phyloP scores from a whole-genome alignment of 345 rosid genomes.

The Diplotaxis tenuifolia region DNA sequence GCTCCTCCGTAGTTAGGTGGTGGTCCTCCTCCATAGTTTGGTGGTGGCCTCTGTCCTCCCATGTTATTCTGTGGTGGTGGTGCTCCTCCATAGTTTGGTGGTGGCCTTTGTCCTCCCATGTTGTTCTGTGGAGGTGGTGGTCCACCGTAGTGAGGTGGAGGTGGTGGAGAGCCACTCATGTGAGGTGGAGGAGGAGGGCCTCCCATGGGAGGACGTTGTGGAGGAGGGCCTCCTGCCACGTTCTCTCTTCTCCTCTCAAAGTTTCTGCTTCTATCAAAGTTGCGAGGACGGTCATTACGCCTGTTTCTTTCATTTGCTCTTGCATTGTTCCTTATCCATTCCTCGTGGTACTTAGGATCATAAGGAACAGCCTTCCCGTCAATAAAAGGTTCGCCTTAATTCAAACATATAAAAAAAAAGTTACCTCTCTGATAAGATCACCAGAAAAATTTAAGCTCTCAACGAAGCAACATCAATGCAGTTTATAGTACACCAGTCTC shows the following conservation, averaged over 20 bases:
- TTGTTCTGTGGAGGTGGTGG: not conserved
- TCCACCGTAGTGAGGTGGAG: too few species aligned
- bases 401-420: not conserved
- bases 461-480: not conserved
- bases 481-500: not conserved
- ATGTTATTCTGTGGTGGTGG: conserved; percentile 10
- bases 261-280: conserved; percentile 74
- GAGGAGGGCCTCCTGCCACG: conserved; percentile 42
- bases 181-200: too few species aligned
- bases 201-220: conserved; percentile 40
- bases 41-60: too few species aligned
- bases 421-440: not conserved
- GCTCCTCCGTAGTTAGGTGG: conserved; percentile 11
- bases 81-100: conserved; percentile 25
- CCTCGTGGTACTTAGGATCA: conserved; percentile 95
- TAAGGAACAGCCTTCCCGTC: conserved; percentile 94
- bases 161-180: too few species aligned
- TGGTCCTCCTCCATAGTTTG: conserved; percentile 29
- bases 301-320: conserved; percentile 87
- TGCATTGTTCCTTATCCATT: conserved; percentile 93
- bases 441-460: not conserved
- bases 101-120: conserved; percentile 33
- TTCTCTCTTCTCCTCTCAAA: conserved; percentile 91
- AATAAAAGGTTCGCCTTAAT: conserved; percentile 88
- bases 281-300: conserved; percentile 81